Percentiles rank a stretch among this genome's conserved stretches.
These are phyloP conservation scores for Argentina anserina DNA, from an alignment of 306 rosid species.

Conservation along the genomic window DNA sequence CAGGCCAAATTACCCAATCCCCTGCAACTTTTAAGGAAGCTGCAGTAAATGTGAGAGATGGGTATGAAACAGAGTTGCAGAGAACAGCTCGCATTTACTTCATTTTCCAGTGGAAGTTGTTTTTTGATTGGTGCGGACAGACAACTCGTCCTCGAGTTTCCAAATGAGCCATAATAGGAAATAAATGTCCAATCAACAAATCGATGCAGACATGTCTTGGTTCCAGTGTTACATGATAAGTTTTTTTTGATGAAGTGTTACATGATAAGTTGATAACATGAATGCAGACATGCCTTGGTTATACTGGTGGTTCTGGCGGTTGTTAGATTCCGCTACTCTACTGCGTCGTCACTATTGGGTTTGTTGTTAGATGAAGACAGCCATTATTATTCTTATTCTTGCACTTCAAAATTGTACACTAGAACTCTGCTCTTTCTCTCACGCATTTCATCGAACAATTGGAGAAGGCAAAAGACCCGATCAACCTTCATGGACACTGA, in stretches of 20 bases:
- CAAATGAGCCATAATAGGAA: constrained; percentile 39
- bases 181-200: neutral
- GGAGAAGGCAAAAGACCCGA: neutral
- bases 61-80: constrained; percentile 13
- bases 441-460: neutral
- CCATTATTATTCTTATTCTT: neutral
- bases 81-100: neutral
- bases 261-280: too few species aligned
- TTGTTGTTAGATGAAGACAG: neutral
- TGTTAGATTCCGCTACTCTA: neutral
- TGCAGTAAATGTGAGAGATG: neutral
- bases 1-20: neutral
- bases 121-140: neutral
- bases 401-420: neutral
- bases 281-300: neutral
- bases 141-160: constrained; percentile 40
- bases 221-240: too few species aligned
- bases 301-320: neutral
- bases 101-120: neutral
- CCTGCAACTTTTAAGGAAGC: neutral
- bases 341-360: neutral
- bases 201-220: neutral
- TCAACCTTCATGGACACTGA: neutral
- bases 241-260: too few species aligned
- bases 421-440: neutral